Percentiles rank a stretch among this genome's conserved stretches.
Evolutionary conservation across 192 early-diverging fungal genomes (phyloP).

Genomic region (Podila horticola): DNA sequence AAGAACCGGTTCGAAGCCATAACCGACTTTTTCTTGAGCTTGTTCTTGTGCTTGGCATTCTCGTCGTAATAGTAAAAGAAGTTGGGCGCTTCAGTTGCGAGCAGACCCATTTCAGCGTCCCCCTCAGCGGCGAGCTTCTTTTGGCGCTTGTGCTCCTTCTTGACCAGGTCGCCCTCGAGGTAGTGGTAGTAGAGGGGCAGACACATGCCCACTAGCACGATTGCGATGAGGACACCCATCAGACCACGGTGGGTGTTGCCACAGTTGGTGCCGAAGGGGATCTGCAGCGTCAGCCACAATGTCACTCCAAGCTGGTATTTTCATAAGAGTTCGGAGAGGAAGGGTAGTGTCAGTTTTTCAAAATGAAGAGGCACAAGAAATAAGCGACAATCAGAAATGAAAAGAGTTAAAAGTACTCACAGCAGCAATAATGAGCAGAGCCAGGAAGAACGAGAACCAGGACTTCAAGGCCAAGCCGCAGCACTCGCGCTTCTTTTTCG

Average conservation of each 20-base stretch:
- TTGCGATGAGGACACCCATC: conserved; percentile 9
- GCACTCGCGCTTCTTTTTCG: background rate
- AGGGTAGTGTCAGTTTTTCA: background rate
- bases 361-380: background rate
- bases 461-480: background rate
- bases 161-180: conserved; percentile 6
- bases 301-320: conserved; percentile 14
- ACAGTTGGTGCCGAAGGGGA: conserved; percentile 23
- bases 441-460: background rate
- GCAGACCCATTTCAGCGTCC: background rate
- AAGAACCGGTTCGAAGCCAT: conserved; percentile 15
- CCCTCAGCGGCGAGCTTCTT: background rate
- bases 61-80: background rate
- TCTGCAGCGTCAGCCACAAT: conserved; percentile 8
- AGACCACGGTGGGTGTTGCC: conserved; percentile 25
- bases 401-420: background rate
- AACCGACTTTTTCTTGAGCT: conserved; percentile 10
- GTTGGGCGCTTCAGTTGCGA: background rate
- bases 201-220: conserved; percentile 9
- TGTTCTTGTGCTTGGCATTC: background rate
- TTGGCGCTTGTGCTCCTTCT: conserved; percentile 7
- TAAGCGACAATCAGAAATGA: background rate
- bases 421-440: conserved; percentile 10
- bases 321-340: background rate
- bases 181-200: conserved; percentile 27